A percentile compares a stretch with the other conserved stretches of the same genome.
These are phyloP conservation scores for Mycena galopus DNA, from an alignment of 768 basidiomycete genomes.

Conservation along the genomic window DNA sequence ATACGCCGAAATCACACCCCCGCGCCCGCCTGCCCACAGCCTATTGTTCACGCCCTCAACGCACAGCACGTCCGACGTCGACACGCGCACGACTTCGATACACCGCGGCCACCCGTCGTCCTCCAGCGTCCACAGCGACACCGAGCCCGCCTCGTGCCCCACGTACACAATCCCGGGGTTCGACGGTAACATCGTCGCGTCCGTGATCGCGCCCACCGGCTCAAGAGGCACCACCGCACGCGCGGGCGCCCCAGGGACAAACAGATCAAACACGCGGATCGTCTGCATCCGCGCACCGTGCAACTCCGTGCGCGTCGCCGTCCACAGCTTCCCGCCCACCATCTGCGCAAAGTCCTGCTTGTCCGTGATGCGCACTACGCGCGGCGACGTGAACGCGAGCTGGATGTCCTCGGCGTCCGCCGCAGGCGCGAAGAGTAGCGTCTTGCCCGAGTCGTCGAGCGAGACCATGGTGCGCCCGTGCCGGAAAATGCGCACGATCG, in stretches of 20 bases:
- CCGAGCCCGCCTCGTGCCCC: constrained; percentile 92
- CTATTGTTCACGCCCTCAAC: constrained; percentile 87
- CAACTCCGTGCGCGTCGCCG: constrained; percentile 69
- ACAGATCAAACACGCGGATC: constrained; percentile 85
- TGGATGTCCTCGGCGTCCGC: constrained; percentile 56
- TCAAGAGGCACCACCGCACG: constrained; percentile 73
- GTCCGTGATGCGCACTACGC: constrained; percentile 79
- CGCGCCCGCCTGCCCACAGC: constrained; percentile 90
- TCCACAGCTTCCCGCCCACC: constrained; percentile 87
- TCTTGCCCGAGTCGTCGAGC: constrained; percentile 89
- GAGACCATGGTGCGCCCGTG: constrained; percentile 79
- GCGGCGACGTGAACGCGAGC: constrained; percentile 63
- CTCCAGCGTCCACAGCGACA: constrained; percentile 83
- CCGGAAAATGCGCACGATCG: constrained; percentile 83
- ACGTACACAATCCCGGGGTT: constrained; percentile 79
- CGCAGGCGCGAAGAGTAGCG: constrained; percentile 74
- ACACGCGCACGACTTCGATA: constrained; percentile 83
- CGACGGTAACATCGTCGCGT: constrained; percentile 81
- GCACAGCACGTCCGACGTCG: constrained; percentile 83
- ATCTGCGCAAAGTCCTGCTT: constrained; percentile 85
- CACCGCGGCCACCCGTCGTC: constrained; percentile 72
- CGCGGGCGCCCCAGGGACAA: constrained; percentile 68
- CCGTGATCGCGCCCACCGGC: constrained; percentile 85
- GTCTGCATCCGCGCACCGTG: constrained; percentile 72
- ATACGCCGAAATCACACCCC: constrained; percentile 86